Percentiles rank a stretch among this genome's conserved stretches.
These are phyloP conservation scores for Cymbopogon citratus DNA, from an alignment of 176 grass and related monocot species.

Conservation along the genomic window DNA sequence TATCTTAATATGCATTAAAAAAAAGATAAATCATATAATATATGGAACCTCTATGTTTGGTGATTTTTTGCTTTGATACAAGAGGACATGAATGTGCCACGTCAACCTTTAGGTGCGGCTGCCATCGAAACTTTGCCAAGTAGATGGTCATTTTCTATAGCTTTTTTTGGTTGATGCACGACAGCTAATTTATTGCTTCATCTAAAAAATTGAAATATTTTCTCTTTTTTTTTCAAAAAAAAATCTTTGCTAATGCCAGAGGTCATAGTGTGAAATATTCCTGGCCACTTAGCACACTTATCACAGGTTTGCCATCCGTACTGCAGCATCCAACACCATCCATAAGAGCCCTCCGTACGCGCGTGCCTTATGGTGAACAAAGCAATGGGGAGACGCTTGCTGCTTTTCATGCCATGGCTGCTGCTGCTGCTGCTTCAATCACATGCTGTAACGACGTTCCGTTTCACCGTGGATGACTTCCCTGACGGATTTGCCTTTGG, in stretches of 20 bases:
- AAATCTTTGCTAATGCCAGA: no score
- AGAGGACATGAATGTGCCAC: not conserved
- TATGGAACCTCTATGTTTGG: no score
- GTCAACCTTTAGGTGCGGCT: not conserved
- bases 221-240: not conserved
- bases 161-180: no score
- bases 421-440: not conserved
- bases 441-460: not conserved
- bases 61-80: no score
- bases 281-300: not conserved
- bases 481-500: conserved; percentile 41
- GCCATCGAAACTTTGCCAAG: not conserved
- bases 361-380: not conserved
- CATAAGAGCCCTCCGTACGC: not conserved
- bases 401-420: not conserved
- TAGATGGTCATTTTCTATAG: no score
- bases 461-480: conserved; percentile 36
- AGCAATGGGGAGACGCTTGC: not conserved
- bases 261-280: not conserved
- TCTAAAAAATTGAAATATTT: not conserved
- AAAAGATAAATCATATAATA: no score
- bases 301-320: not conserved
- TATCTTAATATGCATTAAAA: no score
- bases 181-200: no score
- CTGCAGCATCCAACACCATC: not conserved